Conservation (phyloP, 164 flowering plant species). For the Magnolia kwangsiensis region DNA sequence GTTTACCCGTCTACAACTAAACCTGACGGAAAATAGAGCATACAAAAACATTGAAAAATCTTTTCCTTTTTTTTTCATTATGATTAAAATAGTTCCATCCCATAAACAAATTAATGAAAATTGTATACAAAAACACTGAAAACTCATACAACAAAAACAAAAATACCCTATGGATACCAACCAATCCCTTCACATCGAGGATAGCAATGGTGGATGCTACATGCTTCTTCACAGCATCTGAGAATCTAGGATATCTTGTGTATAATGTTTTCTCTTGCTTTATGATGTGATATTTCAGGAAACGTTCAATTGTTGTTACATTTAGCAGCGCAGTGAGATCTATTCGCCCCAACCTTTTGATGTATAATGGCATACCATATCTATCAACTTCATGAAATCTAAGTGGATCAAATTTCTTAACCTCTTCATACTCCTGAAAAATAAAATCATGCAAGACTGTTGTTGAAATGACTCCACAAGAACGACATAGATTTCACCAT, state of each 20-base stretch:
- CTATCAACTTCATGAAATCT: constrained; percentile 75
- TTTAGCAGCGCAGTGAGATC: constrained; percentile 42
- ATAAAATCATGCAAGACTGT: constrained; percentile 45
- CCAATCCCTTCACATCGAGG: constrained; percentile 70
- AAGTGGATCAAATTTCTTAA: constrained; percentile 64
- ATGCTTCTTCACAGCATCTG: constrained; percentile 58
- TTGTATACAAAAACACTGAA: too few relatives aligned
- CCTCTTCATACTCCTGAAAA: constrained; percentile 47
- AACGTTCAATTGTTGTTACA: constrained; percentile 51
- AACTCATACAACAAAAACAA: too few relatives aligned
- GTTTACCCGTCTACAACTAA: too few relatives aligned
- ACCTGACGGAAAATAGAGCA: too few relatives aligned
- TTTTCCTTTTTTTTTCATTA: too few relatives aligned
- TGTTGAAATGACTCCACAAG: neutral
- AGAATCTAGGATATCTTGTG: constrained; percentile 62
- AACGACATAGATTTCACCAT: neutral
- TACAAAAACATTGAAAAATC: too few relatives aligned
- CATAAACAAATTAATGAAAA: too few relatives aligned
- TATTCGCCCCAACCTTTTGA: constrained; percentile 60
- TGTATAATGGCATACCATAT: constrained; percentile 59
- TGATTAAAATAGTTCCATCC: too few relatives aligned
- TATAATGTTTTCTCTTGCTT: constrained; percentile 64
- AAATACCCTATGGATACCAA: constrained; percentile 17
- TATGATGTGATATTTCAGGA: constrained; percentile 50
- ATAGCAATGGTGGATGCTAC: constrained; percentile 54